A percentile compares a stretch with the other conserved stretches of the same genome.
Evolutionary conservation across 768 basidiomycete genomes (phyloP).

Genomic region (Leccinum rimulosum): DNA sequence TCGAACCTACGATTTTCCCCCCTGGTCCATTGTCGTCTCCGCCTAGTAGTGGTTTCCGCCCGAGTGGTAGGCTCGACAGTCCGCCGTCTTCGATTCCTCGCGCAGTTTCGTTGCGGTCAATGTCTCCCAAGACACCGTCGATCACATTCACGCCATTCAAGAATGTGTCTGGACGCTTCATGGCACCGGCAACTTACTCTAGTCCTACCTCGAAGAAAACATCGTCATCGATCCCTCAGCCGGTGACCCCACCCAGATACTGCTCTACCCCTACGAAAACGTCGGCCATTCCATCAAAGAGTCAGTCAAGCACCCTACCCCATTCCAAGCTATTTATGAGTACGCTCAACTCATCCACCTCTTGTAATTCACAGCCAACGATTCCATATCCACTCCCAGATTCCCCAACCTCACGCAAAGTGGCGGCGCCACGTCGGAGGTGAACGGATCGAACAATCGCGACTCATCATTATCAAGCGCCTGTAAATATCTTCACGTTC

Average conservation of each 20-base stretch:
- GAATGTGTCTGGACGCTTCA: constrained; percentile 27
- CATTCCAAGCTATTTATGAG: constrained; percentile 45
- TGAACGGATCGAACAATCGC: constrained; percentile 28
- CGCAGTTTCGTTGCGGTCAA: constrained; percentile 35
- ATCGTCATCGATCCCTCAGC: constrained; percentile 64
- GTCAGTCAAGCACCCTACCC: constrained; percentile 37
- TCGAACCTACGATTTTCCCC: constrained; percentile 8
- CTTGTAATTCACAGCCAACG: constrained; percentile 36
- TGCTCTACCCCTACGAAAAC: constrained; percentile 32
- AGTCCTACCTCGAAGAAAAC: constrained; percentile 54
- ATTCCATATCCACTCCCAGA: constrained; percentile 35
- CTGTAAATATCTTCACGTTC: constrained; percentile 28
- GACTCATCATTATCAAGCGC: constrained; percentile 10
- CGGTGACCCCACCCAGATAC: constrained; percentile 40
- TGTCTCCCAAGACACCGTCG: constrained; percentile 28
- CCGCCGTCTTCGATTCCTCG: constrained; percentile 56
- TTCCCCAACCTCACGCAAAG: constrained; percentile 33
- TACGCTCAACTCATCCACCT: constrained; percentile 57
- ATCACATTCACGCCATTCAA: constrained; percentile 37
- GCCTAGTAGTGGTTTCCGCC: constrained; percentile 3
- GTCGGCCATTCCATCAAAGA: constrained; percentile 30
- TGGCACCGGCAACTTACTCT: constrained; percentile 23
- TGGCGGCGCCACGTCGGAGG: constrained; percentile 25
- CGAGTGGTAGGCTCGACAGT: constrained; percentile 15
- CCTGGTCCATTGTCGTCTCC: constrained; percentile 12